phyloP scores from a whole-genome alignment of 306 rosid species.

The Quercus wislizeni region DNA sequence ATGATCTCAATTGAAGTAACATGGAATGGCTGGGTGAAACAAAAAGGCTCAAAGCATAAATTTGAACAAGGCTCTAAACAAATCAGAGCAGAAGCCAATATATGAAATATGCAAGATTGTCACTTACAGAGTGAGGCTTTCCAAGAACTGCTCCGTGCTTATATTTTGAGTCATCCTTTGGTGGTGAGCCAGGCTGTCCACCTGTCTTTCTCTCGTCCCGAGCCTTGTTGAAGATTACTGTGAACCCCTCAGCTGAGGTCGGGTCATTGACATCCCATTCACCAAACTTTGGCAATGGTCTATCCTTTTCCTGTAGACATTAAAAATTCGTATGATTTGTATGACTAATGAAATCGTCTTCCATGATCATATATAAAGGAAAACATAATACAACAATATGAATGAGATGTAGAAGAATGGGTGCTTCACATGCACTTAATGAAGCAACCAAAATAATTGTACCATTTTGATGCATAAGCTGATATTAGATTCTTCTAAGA shows the following conservation, averaged over 20 bases:
- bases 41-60: background rate
- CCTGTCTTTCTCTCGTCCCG: constrained; percentile 64
- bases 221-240: constrained; percentile 77
- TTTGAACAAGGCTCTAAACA: background rate
- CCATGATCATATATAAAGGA: background rate
- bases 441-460: background rate
- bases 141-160: constrained; percentile 55
- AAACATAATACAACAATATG: background rate
- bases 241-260: constrained; percentile 76
- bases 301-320: constrained; percentile 48
- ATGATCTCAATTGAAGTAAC: no score
- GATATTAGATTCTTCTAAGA: background rate
- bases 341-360: constrained; percentile 5
- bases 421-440: background rate
- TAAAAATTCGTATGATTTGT: background rate
- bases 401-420: background rate
- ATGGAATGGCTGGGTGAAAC: background rate
- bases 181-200: constrained; percentile 46
- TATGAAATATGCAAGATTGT: background rate
- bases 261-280: constrained; percentile 90
- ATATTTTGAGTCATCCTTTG: constrained; percentile 37
- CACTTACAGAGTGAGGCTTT: constrained; percentile 59
- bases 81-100: background rate
- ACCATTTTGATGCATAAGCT: background rate
- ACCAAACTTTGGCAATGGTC: constrained; percentile 73